Evolutionary conservation across 2,329 filamentous ascomycete species (phyloP).

Genomic region (Phyllachora maydis): DNA sequence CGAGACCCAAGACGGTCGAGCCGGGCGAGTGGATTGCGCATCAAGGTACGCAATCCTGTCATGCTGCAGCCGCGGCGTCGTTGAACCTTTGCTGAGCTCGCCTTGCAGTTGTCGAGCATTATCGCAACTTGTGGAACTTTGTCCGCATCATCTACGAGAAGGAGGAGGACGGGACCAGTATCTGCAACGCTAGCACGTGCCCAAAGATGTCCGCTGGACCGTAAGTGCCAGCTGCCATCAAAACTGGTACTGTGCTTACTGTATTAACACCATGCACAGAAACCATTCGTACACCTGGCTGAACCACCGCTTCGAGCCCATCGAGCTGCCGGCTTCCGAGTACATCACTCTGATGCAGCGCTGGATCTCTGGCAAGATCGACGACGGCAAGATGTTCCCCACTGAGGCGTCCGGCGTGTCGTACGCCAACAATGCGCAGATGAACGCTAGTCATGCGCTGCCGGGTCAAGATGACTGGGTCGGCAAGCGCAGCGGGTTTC

Average conservation of each 20-base stretch:
- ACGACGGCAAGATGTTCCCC: conserved; percentile 59
- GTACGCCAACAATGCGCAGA: conserved; percentile 26
- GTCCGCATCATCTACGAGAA: conserved; percentile 60
- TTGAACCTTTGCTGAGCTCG: conserved; percentile 8
- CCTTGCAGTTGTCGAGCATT: conserved; percentile 58
- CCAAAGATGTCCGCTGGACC: conserved; percentile 71
- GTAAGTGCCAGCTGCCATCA: conserved; percentile 38
- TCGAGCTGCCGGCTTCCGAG: conserved; percentile 60
- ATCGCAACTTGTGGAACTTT: conserved; percentile 61
- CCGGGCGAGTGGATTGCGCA: conserved; percentile 76
- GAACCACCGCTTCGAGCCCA: conserved; percentile 53
- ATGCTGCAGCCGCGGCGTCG: too few relatives aligned
- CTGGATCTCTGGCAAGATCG: conserved; percentile 71
- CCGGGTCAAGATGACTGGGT: conserved; percentile 42
- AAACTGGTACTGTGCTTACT: not conserved
- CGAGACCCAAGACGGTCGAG: conserved; percentile 66
- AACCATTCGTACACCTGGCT: conserved; percentile 76
- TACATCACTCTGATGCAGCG: conserved; percentile 74
- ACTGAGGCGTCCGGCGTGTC: conserved; percentile 44
- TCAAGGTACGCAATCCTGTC: conserved; percentile 63
- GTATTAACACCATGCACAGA: conserved; percentile 9
- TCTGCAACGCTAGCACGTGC: conserved; percentile 60
- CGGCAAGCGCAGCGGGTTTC: conserved; percentile 65
- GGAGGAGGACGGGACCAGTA: conserved; percentile 45
- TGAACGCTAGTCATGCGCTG: conserved; percentile 24